Evolutionary conservation across 2,329 filamentous ascomycete species (phyloP), one percentile per base, ranked within the genome.

Genomic region (Bipolaris cookei): DNA sequence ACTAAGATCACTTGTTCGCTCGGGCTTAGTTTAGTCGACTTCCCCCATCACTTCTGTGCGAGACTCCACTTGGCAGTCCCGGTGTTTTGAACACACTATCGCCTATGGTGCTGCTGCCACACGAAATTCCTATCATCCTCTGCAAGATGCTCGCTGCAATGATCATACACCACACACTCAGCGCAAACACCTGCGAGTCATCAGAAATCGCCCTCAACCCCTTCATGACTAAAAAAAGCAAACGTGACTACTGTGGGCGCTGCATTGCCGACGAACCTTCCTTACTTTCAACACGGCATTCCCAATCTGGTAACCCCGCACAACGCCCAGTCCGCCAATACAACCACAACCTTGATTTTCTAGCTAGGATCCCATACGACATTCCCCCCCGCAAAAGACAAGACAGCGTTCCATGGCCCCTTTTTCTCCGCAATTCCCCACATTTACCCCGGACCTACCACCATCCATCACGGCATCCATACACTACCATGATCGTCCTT

Each of bases 401-500:
- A 45, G 41, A 25, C 44, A 39, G 34, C 51, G 35, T 38, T 35
- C n/a, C 42, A 35, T 20, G 14, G 28, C 42, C 20, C 37, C 54
- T 56, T 50, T 50, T 56, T 56, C 52, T 50, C 58, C 55, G 30
- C 45, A 47, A 44, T 41, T 42, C 39, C 37, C 61, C 61, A 63
- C 46, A 61, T 38, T 54, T 56, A 46, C 58, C 61, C 61, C 58
- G 37, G 50, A 46, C 46, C 42, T 32, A 39, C 28, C 13, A 34
- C 21, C 20, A 18, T 25, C 39, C 23, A 25, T 25, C 37, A 42
- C 6, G 21, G 21, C 23, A 25, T n/a, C 18, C 28, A 21, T 16
- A 32, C 20, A 23, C 30, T 34, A 32, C 13, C 4, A 48, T 6
- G 45, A 23, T 48, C 8, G 45, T 25, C 41, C 10, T 30, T 21